Percentiles rank a stretch among this genome's conserved stretches.
Evolutionary conservation across 2,329 filamentous ascomycete species (phyloP).

Genomic region (Aotearoamyces nothofagi): DNA sequence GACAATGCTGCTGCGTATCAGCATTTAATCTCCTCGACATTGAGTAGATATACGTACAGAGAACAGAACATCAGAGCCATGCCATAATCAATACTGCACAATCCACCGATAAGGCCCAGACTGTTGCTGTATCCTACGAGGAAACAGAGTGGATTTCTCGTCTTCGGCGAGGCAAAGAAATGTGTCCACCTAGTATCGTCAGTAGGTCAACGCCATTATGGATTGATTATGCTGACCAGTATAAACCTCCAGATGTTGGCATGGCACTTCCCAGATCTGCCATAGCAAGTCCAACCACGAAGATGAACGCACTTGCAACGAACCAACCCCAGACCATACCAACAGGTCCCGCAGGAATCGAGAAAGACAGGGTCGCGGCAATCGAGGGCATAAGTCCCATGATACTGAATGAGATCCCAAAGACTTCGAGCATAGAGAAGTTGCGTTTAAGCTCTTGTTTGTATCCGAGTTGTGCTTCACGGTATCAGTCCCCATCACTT

Average conservation of each 20-base stretch:
- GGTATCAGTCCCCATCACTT: background rate
- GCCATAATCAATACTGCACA: constrained; percentile 44
- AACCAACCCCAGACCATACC: constrained; percentile 51
- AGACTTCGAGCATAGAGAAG: constrained; percentile 46
- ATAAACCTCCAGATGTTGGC: constrained; percentile 42
- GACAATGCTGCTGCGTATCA: constrained; percentile 24
- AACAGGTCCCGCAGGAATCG: constrained; percentile 40
- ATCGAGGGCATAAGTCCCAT: constrained; percentile 48
- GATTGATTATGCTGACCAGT: constrained; percentile 29
- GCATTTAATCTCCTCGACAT: too few relatives aligned
- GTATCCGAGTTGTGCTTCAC: constrained; percentile 19
- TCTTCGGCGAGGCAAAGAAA: too few relatives aligned
- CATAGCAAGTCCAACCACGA: constrained; percentile 44
- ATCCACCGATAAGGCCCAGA: constrained; percentile 41
- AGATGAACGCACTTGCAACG: constrained; percentile 38
- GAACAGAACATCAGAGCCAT: constrained; percentile 42
- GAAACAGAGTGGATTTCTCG: constrained; percentile 41
- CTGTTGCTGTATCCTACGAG: constrained; percentile 47
- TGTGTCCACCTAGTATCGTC: too few relatives aligned
- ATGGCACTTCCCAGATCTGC: constrained; percentile 36
- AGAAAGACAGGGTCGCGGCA: constrained; percentile 41
- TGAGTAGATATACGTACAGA: constrained; percentile 20
- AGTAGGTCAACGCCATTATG: background rate
- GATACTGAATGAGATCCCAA: constrained; percentile 42
- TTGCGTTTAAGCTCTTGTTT: constrained; percentile 45